Base-by-base conservation (phyloP, 371 early-diverging fungal genomes). In the Nosema muscidifuracis region DNA sequence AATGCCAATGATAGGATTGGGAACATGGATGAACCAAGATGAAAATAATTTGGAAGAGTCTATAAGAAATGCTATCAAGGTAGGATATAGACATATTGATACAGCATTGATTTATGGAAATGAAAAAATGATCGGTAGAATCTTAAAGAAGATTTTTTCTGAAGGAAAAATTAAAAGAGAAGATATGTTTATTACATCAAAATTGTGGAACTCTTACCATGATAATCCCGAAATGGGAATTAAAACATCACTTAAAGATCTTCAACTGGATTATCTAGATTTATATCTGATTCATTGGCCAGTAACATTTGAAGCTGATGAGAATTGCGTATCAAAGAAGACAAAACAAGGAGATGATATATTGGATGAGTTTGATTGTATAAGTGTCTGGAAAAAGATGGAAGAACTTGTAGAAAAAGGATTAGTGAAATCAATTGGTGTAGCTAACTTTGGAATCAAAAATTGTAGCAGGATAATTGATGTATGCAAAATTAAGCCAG, bases 221-320 rank as follows among this genome's bases (percentile, higher is more conserved):
- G 53, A 60, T 13, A 31, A 61, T 43, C 77, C 83, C 31, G 82
- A 87, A 33, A 88, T 85, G 13, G 75, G 72, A 24, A 36, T 77
- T 10, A 51, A 63, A 24, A 44, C 66, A 16, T 88, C 90, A 26
- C 85, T 93, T 36, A 73, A 77, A 40, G 87, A 90, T 72, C 84
- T 93, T 33, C 86, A 86, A 51, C 69, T 88, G 24, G 87, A 89
- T 31, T 93, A 93, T 74, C 79, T 94, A 43, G 95, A 95, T 77
- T 78, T 92, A 58, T 91, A 91, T 77, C 83, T 94, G 69, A 87
- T 94, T 64, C 91, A 91, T 76, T 90, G 87, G 87, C 89, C 88
- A 10, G 67, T 84, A 50, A 76, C 82, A 24, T 75, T 81, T 26
- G 55, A 66, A 43, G 20, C 47, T 16, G 51, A 68, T 50, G 51